Base-by-base conservation (phyloP, 805 yeast species). In the Lachancea sp. region DNA sequence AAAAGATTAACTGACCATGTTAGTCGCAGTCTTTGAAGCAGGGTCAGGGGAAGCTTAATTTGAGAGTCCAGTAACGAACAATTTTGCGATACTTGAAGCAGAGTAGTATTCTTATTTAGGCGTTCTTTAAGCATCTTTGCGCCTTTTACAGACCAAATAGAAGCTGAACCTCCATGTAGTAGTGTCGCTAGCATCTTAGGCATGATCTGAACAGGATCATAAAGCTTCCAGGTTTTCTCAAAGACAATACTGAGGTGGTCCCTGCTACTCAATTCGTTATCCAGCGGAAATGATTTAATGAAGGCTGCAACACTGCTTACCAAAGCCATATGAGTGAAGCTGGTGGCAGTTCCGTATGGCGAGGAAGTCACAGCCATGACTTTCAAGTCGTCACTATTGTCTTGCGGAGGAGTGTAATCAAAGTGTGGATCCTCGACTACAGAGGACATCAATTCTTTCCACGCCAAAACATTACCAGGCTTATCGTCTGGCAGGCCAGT, bases 231-330 rank as follows among this genome's bases (percentile, higher is more conserved):
- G 9, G 45, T 38, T 5, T 48, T 36, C 4, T 48, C 51, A 7
- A 59, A 54, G 19, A 57, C 36, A 2, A 63, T 55, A 1, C 60
- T 40, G n/a, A 67, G 28, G 40, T 47, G 38, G 45, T 70, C 67
- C 11, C 48, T 42, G 12, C 45, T 24, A 22, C 53, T 51, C 20
- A 70, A 35, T 36, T 68, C 73, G 29, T 69, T 60, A 8, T 56
- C 65, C 7, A 62, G 34, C 12, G 71, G 67, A 11, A 64, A 54
- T 0, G 54, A 48, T 28, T 57, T 64, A 4, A 69, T 61, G 18
- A 72, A 63, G 1, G 82, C 67, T 2, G 83, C 76, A 24, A 72
- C 60, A 5, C 77, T 67, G 46, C 80, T 71, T 4, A 76, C 71
- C 29, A 77, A 55, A 46, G 75, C 74, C 42, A 70, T 62, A 41